These are phyloP conservation scores for Phenoliferia sp. DNA, from an alignment of 1,284 basidiomycete genomes.

Conservation along the genomic window DNA sequence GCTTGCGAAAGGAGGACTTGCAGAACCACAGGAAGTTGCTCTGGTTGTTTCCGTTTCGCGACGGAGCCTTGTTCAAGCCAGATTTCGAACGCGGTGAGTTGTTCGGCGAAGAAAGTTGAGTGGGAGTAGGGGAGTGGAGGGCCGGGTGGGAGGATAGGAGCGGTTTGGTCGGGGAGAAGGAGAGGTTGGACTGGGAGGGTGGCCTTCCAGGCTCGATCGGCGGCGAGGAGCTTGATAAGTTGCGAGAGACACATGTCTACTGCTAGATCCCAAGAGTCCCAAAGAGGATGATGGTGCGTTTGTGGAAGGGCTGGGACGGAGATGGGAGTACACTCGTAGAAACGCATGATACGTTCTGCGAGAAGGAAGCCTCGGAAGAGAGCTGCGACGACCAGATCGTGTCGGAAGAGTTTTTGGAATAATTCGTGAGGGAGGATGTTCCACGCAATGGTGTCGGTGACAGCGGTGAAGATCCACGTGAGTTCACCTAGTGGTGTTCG, in stretches of 20 bases:
- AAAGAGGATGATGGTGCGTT: slow-evolving; percentile 91
- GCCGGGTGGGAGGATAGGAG: slow-evolving; percentile 41
- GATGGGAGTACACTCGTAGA: slow-evolving; percentile 94
- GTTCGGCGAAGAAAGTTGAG: slow-evolving; percentile 94
- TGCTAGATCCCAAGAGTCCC: slow-evolving; percentile 97
- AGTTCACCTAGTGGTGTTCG: slow-evolving; percentile 93
- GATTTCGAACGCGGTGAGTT: slow-evolving; percentile 94
- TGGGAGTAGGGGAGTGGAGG: slow-evolving; percentile 61
- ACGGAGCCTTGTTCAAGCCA: slow-evolving; percentile 84
- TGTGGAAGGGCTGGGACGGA: slow-evolving; percentile 86
- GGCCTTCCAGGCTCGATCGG: slow-evolving; percentile 51
- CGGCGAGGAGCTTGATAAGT: slow-evolving; percentile 76
- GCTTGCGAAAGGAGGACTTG: slow-evolving; percentile 95
- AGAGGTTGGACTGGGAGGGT: slow-evolving; percentile 27
- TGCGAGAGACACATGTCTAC: slow-evolving; percentile 94
- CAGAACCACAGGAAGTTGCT: slow-evolving; percentile 93
- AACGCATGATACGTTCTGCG: slow-evolving; percentile 96
- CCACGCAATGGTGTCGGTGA: slow-evolving; percentile 99
- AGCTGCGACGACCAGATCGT: slow-evolving; percentile 91
- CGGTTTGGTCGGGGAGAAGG: slow-evolving; percentile 28
- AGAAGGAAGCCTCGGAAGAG: slow-evolving; percentile 95
- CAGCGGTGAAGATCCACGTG: slow-evolving; percentile 99
- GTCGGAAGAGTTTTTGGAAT: slow-evolving; percentile 90
- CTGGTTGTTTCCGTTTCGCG: slow-evolving; percentile 65
- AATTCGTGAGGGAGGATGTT: slow-evolving; percentile 89